These are phyloP conservation scores for Biancaea sappan DNA, from an alignment of 306 rosid species.

Conservation along the genomic window DNA sequence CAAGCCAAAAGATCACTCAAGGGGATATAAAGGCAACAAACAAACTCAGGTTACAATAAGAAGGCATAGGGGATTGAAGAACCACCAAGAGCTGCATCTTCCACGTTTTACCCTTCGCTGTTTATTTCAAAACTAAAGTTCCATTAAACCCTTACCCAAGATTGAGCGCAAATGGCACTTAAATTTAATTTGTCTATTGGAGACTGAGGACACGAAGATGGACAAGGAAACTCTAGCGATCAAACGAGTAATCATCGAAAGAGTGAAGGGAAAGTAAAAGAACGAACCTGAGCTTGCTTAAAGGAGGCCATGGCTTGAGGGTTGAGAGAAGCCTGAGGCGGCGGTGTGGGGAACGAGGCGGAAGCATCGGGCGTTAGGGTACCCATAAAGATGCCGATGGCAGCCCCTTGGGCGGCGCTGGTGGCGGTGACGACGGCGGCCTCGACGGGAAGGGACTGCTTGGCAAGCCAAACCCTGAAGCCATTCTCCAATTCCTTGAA, in stretches of 20 bases:
- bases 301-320: conserved; percentile 93
- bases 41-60: not conserved
- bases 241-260: not conserved
- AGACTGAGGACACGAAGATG: not conserved
- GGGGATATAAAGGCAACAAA: not conserved
- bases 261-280: not conserved
- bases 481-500: conserved; percentile 64
- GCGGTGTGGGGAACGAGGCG: conserved; percentile 63
- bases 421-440: conserved; percentile 87
- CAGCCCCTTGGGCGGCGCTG: conserved; percentile 92
- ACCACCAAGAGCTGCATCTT: not conserved
- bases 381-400: conserved; percentile 87
- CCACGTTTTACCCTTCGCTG: not conserved
- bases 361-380: conserved; percentile 66
- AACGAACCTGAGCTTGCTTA: conserved; percentile 85
- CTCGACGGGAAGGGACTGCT: conserved; percentile 82
- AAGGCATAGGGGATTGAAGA: not conserved
- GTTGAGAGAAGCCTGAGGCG: conserved; percentile 67
- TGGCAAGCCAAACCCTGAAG: conserved; percentile 71
- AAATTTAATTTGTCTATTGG: not conserved
- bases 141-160: not conserved
- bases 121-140: not conserved
- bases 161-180: too few relatives aligned
- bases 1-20: not conserved
- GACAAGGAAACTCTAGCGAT: not conserved